Percentiles rank a stretch among this genome's conserved stretches.
Conservation (phyloP, 208 protist genomes). For the Naegleria fowleri region DNA sequence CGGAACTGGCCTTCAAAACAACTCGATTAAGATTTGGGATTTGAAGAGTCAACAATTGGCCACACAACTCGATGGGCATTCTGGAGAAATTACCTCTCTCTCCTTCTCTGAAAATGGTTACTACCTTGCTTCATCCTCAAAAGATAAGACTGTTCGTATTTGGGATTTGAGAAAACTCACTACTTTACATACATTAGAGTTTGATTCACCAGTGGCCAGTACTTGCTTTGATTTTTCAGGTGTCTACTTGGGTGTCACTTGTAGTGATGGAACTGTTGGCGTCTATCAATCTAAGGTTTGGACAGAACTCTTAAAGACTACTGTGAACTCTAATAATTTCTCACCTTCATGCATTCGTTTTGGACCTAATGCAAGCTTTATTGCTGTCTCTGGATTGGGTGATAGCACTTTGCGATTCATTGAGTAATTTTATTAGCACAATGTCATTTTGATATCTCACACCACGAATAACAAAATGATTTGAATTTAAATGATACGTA, state of each 20-base stretch:
- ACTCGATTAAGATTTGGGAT: slow-evolving; percentile 75
- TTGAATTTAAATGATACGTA: too few species aligned
- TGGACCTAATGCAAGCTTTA: neutral
- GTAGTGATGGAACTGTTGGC: neutral
- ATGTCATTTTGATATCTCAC: too few species aligned
- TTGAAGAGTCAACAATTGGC: slow-evolving; percentile 66
- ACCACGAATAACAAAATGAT: too few species aligned
- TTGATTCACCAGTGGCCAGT: neutral
- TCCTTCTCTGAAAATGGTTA: slow-evolving; percentile 87
- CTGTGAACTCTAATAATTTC: neutral
- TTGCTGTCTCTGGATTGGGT: neutral
- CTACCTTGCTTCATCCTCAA: slow-evolving; percentile 69
- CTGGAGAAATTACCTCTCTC: slow-evolving; percentile 49
- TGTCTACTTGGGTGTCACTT: neutral
- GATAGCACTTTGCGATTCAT: neutral
- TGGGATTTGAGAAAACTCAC: slow-evolving; percentile 93
- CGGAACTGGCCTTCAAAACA: slow-evolving; percentile 46
- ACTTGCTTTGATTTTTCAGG: slow-evolving; percentile 8
- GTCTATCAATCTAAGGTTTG: slow-evolving; percentile 6
- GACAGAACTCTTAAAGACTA: neutral
- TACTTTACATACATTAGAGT: neutral
- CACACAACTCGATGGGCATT: slow-evolving; percentile 58
- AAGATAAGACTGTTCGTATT: slow-evolving; percentile 66
- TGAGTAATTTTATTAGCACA: neutral
- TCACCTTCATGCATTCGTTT: neutral